These are phyloP conservation scores for Haberlea rhodopensis DNA, from an alignment of 257 asterid species.

Conservation along the genomic window DNA sequence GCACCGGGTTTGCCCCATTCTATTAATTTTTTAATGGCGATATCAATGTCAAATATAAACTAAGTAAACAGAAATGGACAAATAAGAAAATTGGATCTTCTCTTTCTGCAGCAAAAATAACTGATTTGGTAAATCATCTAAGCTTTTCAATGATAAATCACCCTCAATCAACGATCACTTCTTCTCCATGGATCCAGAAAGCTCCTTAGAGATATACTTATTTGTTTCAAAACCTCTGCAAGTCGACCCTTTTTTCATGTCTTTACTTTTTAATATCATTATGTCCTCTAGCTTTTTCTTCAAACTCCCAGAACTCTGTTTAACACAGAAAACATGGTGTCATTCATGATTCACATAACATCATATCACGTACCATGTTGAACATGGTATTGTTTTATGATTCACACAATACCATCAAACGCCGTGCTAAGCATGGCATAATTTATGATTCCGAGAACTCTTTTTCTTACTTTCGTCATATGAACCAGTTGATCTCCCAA, in stretches of 20 bases:
- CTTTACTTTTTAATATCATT: conserved; percentile 55
- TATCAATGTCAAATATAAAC: conserved; percentile 10
- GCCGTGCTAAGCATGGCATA: not conserved
- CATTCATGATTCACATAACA: not conserved
- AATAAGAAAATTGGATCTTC: conserved; percentile 47
- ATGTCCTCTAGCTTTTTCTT: conserved; percentile 59
- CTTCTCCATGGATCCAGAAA: conserved; percentile 37
- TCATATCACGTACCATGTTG: not conserved
- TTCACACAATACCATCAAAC: too few species aligned
- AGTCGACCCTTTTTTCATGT: conserved; percentile 59
- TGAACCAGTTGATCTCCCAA: conserved; percentile 61
- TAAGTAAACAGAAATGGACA: conserved; percentile 6
- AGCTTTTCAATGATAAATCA: conserved; percentile 64
- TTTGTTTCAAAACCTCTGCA: conserved; percentile 59
- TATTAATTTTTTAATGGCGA: not conserved
- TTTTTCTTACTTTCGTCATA: conserved; percentile 45
- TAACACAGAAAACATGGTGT: conserved; percentile 25
- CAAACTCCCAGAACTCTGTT: conserved; percentile 62
- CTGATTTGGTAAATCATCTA: conserved; percentile 59
- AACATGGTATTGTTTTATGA: not conserved
- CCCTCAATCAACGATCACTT: conserved; percentile 45
- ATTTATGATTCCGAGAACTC: not conserved
- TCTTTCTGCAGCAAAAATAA: conserved; percentile 55
- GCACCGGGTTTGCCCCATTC: too few species aligned
- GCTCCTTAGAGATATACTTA: conserved; percentile 55